Evolutionary conservation across 768 basidiomycete species (phyloP).

Genomic region (Cyathus striatus): DNA sequence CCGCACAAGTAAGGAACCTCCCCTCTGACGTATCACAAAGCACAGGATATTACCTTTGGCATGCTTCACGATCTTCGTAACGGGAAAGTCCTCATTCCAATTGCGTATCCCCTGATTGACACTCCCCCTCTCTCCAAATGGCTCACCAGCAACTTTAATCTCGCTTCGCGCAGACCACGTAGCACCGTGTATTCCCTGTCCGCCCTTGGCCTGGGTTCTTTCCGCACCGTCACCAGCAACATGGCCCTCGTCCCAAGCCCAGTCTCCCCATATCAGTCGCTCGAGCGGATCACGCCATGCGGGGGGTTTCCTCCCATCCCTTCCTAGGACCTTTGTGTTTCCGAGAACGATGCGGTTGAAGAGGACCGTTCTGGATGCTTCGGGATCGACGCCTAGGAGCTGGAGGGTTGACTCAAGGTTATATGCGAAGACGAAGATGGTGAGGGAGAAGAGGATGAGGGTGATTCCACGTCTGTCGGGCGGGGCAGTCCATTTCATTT

Average conservation of each 20-base stretch:
- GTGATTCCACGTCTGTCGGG: conserved; percentile 72
- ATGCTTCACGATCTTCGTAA: conserved; percentile 55
- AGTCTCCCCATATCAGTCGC: conserved; percentile 60
- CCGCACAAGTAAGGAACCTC: neutral
- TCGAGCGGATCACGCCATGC: conserved; percentile 59
- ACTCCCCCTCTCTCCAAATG: conserved; percentile 26
- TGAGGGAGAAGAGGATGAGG: conserved; percentile 60
- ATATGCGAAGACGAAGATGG: conserved; percentile 66
- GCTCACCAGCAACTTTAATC: conserved; percentile 17
- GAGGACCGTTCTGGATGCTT: conserved; percentile 28
- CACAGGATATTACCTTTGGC: conserved; percentile 50
- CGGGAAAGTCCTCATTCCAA: conserved; percentile 56
- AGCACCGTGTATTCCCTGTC: conserved; percentile 34
- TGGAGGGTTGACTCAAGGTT: conserved; percentile 66
- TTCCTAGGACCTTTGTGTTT: conserved; percentile 26
- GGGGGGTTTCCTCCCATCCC: conserved; percentile 43
- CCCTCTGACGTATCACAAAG: no score
- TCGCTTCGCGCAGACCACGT: conserved; percentile 35
- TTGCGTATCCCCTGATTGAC: conserved; percentile 49
- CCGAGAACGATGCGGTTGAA: conserved; percentile 35
- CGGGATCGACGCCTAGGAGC: conserved; percentile 41
- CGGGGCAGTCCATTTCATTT: conserved; percentile 59
- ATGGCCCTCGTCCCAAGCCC: conserved; percentile 59
- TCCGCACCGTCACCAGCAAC: conserved; percentile 54
- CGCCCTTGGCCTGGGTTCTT: conserved; percentile 34